Evolutionary conservation across 1,139 yeast genomes (phyloP).

Genomic region (Nakaseomyces sp.): DNA sequence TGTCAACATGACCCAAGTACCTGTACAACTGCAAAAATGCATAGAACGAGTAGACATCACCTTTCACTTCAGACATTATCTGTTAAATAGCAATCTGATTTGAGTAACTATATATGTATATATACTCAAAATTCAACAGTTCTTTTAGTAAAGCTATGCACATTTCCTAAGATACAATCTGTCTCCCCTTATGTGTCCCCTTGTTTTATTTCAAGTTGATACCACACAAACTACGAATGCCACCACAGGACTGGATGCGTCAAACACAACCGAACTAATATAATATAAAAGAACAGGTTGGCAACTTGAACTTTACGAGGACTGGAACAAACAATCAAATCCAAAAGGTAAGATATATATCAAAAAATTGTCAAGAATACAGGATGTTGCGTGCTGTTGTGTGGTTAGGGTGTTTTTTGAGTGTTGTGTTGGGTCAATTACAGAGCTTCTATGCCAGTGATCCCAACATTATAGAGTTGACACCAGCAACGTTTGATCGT

Average conservation of each 20-base stretch:
- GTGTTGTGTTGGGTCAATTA: not conserved
- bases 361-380: no score
- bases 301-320: no score
- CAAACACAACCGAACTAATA: not conserved
- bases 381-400: not conserved
- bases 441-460: slow-evolving; percentile 37
- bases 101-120: no score
- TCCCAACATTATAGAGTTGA: slow-evolving; percentile 49
- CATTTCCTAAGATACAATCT: no score
- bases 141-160: no score
- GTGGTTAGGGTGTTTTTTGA: not conserved
- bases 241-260: not conserved
- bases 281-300: no score
- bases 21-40: slow-evolving; percentile 28
- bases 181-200: no score
- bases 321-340: no score
- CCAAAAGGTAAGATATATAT: no score
- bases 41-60: slow-evolving; percentile 22
- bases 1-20: slow-evolving; percentile 10
- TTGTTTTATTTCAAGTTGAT: no score
- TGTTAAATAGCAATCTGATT: no score
- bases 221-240: not conserved
- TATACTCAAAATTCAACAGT: no score
- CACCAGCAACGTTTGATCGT: slow-evolving; percentile 49
- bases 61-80: not conserved